phyloP scores from a whole-genome alignment of 371 early-diverging fungal species.

The Entomophthora muscae region DNA sequence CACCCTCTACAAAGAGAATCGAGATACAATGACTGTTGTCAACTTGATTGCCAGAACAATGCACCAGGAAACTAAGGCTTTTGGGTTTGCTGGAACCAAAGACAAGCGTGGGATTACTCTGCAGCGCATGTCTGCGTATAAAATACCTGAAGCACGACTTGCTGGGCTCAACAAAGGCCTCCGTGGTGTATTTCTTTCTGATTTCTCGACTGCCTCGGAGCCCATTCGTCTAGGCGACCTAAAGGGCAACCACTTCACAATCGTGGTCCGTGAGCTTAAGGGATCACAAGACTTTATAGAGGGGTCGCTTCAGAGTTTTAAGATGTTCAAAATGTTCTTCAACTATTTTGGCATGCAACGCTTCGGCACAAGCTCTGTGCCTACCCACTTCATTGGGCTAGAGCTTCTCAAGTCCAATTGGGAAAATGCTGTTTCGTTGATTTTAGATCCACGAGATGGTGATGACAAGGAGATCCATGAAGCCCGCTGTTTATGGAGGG shows the following conservation, averaged over 20 bases:
- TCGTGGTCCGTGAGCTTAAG: slow-evolving; percentile 2
- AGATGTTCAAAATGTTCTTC: slow-evolving; percentile 58
- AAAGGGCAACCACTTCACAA: slow-evolving; percentile 69
- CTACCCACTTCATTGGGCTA: slow-evolving; percentile 78
- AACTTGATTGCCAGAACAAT: slow-evolving; percentile 30
- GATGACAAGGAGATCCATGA: slow-evolving; percentile 34
- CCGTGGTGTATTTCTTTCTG: slow-evolving; percentile 49
- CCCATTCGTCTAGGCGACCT: slow-evolving; percentile 68
- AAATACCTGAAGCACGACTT: slow-evolving; percentile 38
- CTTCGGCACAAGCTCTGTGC: slow-evolving; percentile 97
- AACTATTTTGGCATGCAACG: slow-evolving; percentile 98
- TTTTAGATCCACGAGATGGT: slow-evolving; percentile 55
- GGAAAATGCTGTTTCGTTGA: slow-evolving; percentile 51
- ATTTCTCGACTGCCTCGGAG: slow-evolving; percentile 40
- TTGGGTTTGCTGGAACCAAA: slow-evolving; percentile 96
- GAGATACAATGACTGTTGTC: slow-evolving; percentile 74
- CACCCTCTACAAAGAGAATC: slow-evolving; percentile 71
- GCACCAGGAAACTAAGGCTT: slow-evolving; percentile 25
- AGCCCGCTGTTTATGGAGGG: slow-evolving; percentile 53
- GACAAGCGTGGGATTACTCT: slow-evolving; percentile 92
- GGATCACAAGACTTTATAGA: background rate
- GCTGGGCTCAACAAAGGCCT: slow-evolving; percentile 27
- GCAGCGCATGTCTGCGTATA: slow-evolving; percentile 66
- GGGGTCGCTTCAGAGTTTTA: slow-evolving; percentile 19
- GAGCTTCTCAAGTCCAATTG: slow-evolving; percentile 60